phyloP scores from a whole-genome alignment of 2,329 filamentous ascomycete genomes.

The Magnaporthiopsis rhizophila region DNA sequence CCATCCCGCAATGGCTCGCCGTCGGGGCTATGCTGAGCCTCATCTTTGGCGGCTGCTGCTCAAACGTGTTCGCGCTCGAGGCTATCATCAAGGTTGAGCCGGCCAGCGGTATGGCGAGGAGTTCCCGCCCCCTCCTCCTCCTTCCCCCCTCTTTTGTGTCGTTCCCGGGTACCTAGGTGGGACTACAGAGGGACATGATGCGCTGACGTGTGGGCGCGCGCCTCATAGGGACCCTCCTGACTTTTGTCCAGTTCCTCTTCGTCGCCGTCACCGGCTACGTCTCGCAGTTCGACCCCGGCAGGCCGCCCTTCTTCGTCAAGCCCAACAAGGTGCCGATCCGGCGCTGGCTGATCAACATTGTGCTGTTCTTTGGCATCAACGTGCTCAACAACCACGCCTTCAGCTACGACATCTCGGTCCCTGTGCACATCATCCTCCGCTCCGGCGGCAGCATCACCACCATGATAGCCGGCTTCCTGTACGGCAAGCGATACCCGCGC shows the following conservation, averaged over 20 bases:
- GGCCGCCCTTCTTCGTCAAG: slow-evolving; percentile 64
- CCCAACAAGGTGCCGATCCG: slow-evolving; percentile 73
- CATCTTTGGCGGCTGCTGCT: slow-evolving; percentile 71
- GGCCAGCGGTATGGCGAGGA: slow-evolving; percentile 55
- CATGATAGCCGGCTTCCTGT: slow-evolving; percentile 81
- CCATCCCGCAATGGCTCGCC: slow-evolving; percentile 55
- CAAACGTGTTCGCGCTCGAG: slow-evolving; percentile 88
- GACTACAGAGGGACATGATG: neutral
- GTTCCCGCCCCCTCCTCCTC: neutral
- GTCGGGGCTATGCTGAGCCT: slow-evolving; percentile 64
- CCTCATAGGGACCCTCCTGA: slow-evolving; percentile 67
- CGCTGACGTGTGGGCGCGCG: neutral
- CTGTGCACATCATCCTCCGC: slow-evolving; percentile 91
- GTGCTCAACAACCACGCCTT: slow-evolving; percentile 97
- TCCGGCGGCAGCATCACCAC: slow-evolving; percentile 95
- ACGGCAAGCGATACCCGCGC: slow-evolving; percentile 74
- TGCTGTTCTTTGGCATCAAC: slow-evolving; percentile 89
- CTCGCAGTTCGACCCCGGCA: slow-evolving; percentile 61
- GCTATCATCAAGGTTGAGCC: slow-evolving; percentile 91
- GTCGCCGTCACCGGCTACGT: slow-evolving; percentile 72
- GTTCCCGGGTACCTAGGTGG: no score
- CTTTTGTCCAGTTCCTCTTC: slow-evolving; percentile 82
- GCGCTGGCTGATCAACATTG: slow-evolving; percentile 82
- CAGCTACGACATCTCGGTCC: slow-evolving; percentile 91
- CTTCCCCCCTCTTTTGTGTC: neutral